Conservation (phyloP, 2,329 filamentous ascomycete genomes). For the Arachnopeziza araneosa region DNA sequence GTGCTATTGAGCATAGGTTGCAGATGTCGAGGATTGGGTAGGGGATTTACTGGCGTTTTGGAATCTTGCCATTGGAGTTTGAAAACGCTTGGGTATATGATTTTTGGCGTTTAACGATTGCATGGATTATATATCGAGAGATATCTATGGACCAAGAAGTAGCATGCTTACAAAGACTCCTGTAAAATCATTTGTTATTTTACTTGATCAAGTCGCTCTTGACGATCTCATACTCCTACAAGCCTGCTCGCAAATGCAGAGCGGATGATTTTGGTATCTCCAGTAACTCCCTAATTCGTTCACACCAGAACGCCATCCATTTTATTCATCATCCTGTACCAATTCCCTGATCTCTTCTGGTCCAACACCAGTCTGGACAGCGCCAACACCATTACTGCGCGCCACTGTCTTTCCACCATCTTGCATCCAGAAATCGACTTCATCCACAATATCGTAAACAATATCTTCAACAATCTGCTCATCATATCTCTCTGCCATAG, state of each 20-base stretch:
- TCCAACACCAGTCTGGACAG: conserved; percentile 16
- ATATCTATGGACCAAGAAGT: no score
- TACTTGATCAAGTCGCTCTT: no score
- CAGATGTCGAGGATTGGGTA: conserved; percentile 16
- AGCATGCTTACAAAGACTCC: no score
- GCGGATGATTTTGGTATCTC: neutral
- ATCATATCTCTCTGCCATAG: conserved; percentile 73
- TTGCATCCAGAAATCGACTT: conserved; percentile 83
- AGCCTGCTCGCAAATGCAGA: neutral
- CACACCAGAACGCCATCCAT: neutral
- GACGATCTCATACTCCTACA: neutral
- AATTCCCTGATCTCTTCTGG: conserved; percentile 59
- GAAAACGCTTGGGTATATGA: neutral
- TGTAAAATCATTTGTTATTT: no score
- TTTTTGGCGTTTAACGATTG: neutral
- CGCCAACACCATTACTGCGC: conserved; percentile 18
- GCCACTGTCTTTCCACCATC: conserved; percentile 34
- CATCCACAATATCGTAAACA: conserved; percentile 88
- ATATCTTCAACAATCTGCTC: conserved; percentile 96
- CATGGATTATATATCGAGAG: no score
- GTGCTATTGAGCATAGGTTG: conserved; percentile 18
- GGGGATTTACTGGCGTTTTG: neutral
- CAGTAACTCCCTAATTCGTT: conserved; percentile 1
- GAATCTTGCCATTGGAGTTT: neutral
- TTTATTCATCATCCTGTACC: conserved; percentile 52